Base-by-base conservation (phyloP, 1,284 basidiomycete species). In the Dichomitus squalens region DNA sequence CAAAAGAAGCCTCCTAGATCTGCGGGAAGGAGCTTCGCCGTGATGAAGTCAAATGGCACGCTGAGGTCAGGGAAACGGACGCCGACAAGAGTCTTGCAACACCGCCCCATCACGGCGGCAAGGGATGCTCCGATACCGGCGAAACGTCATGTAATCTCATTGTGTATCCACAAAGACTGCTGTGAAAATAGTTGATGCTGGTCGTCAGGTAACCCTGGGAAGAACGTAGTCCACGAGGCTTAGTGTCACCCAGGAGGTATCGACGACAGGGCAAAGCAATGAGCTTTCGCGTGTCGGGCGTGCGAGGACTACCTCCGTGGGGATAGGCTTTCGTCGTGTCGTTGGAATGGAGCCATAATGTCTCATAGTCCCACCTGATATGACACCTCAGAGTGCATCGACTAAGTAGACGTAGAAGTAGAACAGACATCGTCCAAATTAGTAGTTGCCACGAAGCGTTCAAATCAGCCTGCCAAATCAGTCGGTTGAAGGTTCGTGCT, bases 71-170 rank as follows among this genome's bases (percentile, higher is more conserved):
- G 38, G 23, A 27, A 25, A 43, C 7, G 23, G 31, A 33, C 31
- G 31, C 16, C 20, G 25, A 27, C 41, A 23, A 21, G 38, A 54
- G 20, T 16, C 48, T 21, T 25, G 39, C 20, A 21, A 20, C 34
- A 50, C 23, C 23, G 39, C 49, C 36, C 40, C 35, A 29, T 36
- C 49, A 35, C 44, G 48, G 44, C 54, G 54, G 39, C 38, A 14
- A 25, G 7, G 9, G n/a, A 35, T 29, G 54, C 18, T 50, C 49
- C 54, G 54, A 55, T 41, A 48, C 44, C 54, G 49, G 54, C 16
- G 48, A 31, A 44, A 27, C 44, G 33, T 44, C 25, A 49, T 25
- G 34, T 36, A 40, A 55, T 50, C 48, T 34, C 20, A 23, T 21
- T 50, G 54, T 50, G 54, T 50, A 27, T 49, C n/a, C 23, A 27